Base-by-base conservation (phyloP, 2,329 filamentous ascomycete genomes). In the Conoideocrella luteorostrata region DNA sequence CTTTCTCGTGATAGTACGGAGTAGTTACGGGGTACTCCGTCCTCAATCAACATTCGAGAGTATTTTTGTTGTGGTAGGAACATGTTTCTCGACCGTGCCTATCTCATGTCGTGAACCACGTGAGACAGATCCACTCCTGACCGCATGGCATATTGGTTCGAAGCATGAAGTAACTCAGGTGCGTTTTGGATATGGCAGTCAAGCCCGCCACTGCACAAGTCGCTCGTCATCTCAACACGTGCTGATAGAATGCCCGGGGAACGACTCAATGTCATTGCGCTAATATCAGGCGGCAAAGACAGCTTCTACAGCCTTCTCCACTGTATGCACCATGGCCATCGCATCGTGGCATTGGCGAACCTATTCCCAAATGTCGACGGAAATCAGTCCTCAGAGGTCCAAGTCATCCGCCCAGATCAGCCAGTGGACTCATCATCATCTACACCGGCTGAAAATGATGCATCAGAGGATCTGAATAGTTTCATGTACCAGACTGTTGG, bases 401-500 rank as follows among this genome's bases (percentile, higher is more conserved):
- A 43, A 21, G 44, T 44, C 37, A 52, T 56, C 39, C 45, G 54
- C 7, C 51, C 46, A n/a, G 47, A 41, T 35, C 30, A 51, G 47
- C 46, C 17, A 12, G 15, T 5, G 9, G 11, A 23, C 11, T 20
- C 29, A 7, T 2, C 37, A 13, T 12, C 21, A 7, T 10, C 11
- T 13, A 6, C 9, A 7, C 20, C 7, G 20, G 5, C 18, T 13
- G 30, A 40, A n/a, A 15, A 37, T 23, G 21, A 4, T 4, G 13
- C n/a, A n/a, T 60, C 70, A 37, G 61, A 57, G 38, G 69, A 97
- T 62, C 75, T 95, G 55, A 88, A 98, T 65, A 96, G 90, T 69
- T 97, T 93, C 80, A 98, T 98, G 93, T 98, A 97, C 71, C 93
- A 98, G 71, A 98, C 93, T 3, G 87, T 96, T 47, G 93, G 93